A percentile compares a stretch with the other conserved stretches of the same genome.
These are phyloP conservation scores for Pseudozyma tsukubaensis DNA, from an alignment of 1,284 basidiomycete genomes.

Conservation along the genomic window DNA sequence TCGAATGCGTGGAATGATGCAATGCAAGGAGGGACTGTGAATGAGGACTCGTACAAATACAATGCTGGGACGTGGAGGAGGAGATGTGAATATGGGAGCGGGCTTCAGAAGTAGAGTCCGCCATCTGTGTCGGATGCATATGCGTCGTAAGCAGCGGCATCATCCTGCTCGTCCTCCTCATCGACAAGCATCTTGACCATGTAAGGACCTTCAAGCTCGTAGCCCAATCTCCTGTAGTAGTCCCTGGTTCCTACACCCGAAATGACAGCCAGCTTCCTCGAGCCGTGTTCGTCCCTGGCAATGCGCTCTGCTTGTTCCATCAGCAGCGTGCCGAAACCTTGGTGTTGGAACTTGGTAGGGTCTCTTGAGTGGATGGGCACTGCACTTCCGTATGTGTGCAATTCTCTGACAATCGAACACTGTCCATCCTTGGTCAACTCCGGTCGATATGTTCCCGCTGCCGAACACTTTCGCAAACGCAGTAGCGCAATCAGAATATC, in stretches of 20 bases:
- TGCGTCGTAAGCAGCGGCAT: slow-evolving; percentile 8
- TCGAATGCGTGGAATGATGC: background rate
- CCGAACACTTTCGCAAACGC: slow-evolving; percentile 91
- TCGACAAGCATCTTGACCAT: slow-evolving; percentile 60
- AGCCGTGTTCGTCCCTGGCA: slow-evolving; percentile 96
- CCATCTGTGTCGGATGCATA: slow-evolving; percentile 1
- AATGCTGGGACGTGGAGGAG: background rate
- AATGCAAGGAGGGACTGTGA: background rate
- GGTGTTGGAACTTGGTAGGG: slow-evolving; percentile 79
- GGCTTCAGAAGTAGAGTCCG: slow-evolving; percentile 32
- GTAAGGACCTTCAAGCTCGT: slow-evolving; percentile 91
- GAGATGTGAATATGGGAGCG: background rate
- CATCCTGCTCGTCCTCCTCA: slow-evolving; percentile 30
- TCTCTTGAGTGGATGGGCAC: slow-evolving; percentile 96
- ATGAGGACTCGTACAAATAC: slow-evolving; percentile 5
- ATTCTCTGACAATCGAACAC: slow-evolving; percentile 92
- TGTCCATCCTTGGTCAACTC: slow-evolving; percentile 84
- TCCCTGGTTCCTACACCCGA: slow-evolving; percentile 94
- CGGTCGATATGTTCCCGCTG: slow-evolving; percentile 93
- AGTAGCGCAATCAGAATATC: slow-evolving; percentile 96
- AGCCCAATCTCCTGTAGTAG: slow-evolving; percentile 92
- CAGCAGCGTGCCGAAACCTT: slow-evolving; percentile 94
- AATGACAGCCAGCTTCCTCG: slow-evolving; percentile 92
- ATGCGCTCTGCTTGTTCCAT: slow-evolving; percentile 99
- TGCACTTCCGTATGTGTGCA: slow-evolving; percentile 99